Percentiles rank a stretch among this genome's conserved stretches.
Conservation (phyloP, 352 stramenopile species). For the Phytopythium cucurbitacearum region DNA sequence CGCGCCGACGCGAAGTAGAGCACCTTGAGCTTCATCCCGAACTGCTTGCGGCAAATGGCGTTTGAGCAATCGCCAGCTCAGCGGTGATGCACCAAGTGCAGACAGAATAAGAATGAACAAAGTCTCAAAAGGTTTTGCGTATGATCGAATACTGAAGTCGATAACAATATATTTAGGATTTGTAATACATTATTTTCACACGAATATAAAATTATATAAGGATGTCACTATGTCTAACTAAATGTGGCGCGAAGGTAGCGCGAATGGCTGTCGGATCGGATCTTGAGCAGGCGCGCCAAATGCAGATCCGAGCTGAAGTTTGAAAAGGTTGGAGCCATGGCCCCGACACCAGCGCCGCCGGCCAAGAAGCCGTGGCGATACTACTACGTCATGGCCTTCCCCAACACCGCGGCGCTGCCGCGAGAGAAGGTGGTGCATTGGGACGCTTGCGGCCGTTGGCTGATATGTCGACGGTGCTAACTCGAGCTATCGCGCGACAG, state of each 20-base stretch:
- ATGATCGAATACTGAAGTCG: no score
- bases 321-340: background rate
- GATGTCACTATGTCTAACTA: background rate
- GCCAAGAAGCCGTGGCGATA: constrained; percentile 64
- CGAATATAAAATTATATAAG: background rate
- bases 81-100: background rate
- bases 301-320: no score
- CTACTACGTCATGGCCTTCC: constrained; percentile 62
- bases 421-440: constrained; percentile 37
- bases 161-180: no score
- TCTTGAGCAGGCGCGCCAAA: constrained; percentile 26
- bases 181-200: background rate
- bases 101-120: no score
- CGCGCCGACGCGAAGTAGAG: constrained; percentile 80
- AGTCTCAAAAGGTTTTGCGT: no score
- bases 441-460: background rate
- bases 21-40: constrained; percentile 53
- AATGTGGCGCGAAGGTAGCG: constrained; percentile 25
- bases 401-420: constrained; percentile 10
- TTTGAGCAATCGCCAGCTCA: background rate
- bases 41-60: no score
- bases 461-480: no score
- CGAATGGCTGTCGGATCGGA: constrained; percentile 9
- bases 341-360: constrained; percentile 4
- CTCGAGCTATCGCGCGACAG: constrained; percentile 8